Base-by-base conservation (phyloP, 768 basidiomycete genomes). In the Rickenella mellea region DNA sequence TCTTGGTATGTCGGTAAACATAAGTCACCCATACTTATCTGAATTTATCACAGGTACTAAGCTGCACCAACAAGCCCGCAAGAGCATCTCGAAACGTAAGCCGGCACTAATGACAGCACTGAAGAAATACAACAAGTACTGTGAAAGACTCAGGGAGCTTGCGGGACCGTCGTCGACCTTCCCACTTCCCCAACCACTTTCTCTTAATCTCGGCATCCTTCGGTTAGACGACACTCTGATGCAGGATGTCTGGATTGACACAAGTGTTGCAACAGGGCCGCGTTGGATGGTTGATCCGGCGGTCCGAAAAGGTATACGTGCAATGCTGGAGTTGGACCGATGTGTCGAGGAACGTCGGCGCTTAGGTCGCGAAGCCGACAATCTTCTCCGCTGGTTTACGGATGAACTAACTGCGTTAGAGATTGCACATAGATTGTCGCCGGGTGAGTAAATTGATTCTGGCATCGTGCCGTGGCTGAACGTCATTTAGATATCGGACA, bases 211-310 rank as follows among this genome's bases (percentile, higher is more conserved):
- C 0, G 37, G 43, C 2, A 41, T 46, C 2, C 45, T 58, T 0
- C 24, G 29, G 0, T 31, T 39, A 5, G 33, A 54, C 22, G 38
- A 58, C 0, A 39, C 21, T 0, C 49, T 71, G 0, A 57, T 67
- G 56, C 56, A 66, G 26, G 65, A 67, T 38, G 52, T 67, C 0
- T 68, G 63, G 64, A 62, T 66, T 4, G 48, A 41, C 0, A 53
- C 51, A 0, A 38, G 52, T 2, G 21, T 26, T 0, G 43, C 17
- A 2, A 32, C 43, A 6, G 35, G 49, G 0, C 62, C 56, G 7
- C 39, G 38, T 7, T 69, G 68, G 66, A 52, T 67, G 0, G 49
- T 58, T 7, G 60, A 69, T 36, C 15, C 32, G 1, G 47, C 55
- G 5, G 52, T 64, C 1, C 57, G 53, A 4, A 43, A 53, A 0